These are phyloP conservation scores for Singerocomus inundabilis DNA, from an alignment of 1,284 basidiomycete genomes.

Conservation along the genomic window DNA sequence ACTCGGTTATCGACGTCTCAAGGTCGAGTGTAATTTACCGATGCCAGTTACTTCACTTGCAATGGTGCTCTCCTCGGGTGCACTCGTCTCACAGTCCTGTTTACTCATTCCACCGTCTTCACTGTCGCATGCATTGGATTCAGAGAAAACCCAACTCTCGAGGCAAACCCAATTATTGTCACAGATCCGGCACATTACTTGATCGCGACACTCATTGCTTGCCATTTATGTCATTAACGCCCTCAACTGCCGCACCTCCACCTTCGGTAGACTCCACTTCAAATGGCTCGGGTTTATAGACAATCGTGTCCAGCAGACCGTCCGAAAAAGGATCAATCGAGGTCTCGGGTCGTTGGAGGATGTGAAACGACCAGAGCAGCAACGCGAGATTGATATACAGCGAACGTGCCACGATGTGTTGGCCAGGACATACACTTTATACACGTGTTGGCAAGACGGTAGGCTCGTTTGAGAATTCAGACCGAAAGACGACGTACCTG, in stretches of 20 bases:
- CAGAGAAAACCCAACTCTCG: too few relatives aligned
- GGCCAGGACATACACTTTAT: slow-evolving; percentile 19
- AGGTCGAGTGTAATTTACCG: too few relatives aligned
- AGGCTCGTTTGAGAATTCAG: slow-evolving; percentile 25
- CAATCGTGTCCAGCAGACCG: slow-evolving; percentile 14
- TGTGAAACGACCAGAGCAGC: slow-evolving; percentile 38
- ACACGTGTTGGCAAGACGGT: neutral
- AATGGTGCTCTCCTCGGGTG: too few relatives aligned
- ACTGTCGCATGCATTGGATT: too few relatives aligned
- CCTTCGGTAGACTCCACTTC: slow-evolving; percentile 7
- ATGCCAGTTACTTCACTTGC: too few relatives aligned
- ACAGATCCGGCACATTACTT: too few relatives aligned
- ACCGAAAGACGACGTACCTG: slow-evolving; percentile 30
- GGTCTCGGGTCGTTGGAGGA: slow-evolving; percentile 29
- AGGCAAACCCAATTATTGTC: too few relatives aligned
- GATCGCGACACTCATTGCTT: too few relatives aligned
- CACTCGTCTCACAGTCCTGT: too few relatives aligned
- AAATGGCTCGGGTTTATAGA: slow-evolving; percentile 7
- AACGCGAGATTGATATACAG: slow-evolving; percentile 37
- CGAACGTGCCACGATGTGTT: slow-evolving; percentile 35
- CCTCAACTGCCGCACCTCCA: slow-evolving; percentile 5
- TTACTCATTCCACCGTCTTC: too few relatives aligned
- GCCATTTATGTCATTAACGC: too few relatives aligned
- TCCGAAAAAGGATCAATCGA: slow-evolving; percentile 31
- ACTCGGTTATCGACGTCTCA: too few relatives aligned